A percentile compares a stretch with the other conserved stretches of the same genome.
phyloP scores from a whole-genome alignment of 768 basidiomycete species.

The Boletus speciosus region DNA sequence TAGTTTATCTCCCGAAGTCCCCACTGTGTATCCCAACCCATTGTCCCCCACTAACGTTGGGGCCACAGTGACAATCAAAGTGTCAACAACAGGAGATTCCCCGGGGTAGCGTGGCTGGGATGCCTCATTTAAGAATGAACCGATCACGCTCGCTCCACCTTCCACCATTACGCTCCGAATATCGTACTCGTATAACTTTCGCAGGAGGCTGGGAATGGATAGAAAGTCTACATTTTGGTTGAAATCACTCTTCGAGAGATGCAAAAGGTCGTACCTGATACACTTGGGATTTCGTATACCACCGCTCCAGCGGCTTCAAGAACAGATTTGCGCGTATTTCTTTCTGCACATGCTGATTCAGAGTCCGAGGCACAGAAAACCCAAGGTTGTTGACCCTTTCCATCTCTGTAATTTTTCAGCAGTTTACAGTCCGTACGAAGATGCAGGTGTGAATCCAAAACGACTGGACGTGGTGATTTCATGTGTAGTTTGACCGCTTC shows the following conservation, averaged over 20 bases:
- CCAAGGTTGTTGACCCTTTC: slow-evolving; percentile 69
- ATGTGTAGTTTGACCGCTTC: slow-evolving; percentile 30
- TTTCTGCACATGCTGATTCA: slow-evolving; percentile 10
- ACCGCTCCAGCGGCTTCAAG: slow-evolving; percentile 67
- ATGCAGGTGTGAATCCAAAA: slow-evolving; percentile 76
- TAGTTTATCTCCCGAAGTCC: slow-evolving; percentile 13
- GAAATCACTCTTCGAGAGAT: not conserved
- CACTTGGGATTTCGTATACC: slow-evolving; percentile 49
- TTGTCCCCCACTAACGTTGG: slow-evolving; percentile 75
- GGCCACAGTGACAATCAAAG: slow-evolving; percentile 80
- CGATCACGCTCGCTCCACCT: slow-evolving; percentile 84
- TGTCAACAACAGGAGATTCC: slow-evolving; percentile 50
- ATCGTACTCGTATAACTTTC: slow-evolving; percentile 48
- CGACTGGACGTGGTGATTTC: slow-evolving; percentile 72
- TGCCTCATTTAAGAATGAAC: slow-evolving; percentile 36
- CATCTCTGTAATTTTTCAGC: slow-evolving; percentile 56
- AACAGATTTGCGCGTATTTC: slow-evolving; percentile 34
- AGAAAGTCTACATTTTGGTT: slow-evolving; percentile 32
- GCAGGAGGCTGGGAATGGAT: slow-evolving; percentile 48
- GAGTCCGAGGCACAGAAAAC: slow-evolving; percentile 47
- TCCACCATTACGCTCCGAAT: slow-evolving; percentile 89
- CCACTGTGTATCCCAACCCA: slow-evolving; percentile 57
- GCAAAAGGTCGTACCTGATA: slow-evolving; percentile 32
- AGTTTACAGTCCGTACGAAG: slow-evolving; percentile 67
- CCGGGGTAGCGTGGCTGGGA: slow-evolving; percentile 4